These are phyloP conservation scores for Ustilago trichophora DNA, from an alignment of 1,284 basidiomycete species.

Conservation along the genomic window DNA sequence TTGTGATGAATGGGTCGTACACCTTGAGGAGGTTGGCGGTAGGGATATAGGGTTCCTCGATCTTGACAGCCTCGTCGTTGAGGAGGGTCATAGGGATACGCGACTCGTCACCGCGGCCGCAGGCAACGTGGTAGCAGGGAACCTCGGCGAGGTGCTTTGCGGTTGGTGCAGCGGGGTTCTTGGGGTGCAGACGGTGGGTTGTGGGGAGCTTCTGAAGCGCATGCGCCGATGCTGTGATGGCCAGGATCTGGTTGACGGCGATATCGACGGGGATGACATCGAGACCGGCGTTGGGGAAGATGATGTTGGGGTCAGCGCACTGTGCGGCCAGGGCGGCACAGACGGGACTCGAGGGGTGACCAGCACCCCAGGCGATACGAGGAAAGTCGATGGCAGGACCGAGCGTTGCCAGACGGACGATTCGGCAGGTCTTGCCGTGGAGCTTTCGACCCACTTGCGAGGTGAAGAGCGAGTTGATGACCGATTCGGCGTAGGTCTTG, in stretches of 20 bases:
- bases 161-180: slow-evolving; percentile 31
- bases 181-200: slow-evolving; percentile 38
- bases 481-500: slow-evolving; percentile 48
- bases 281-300: slow-evolving; percentile 39
- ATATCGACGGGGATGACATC: slow-evolving; percentile 47
- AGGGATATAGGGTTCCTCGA: slow-evolving; percentile 42
- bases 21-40: slow-evolving; percentile 39
- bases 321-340: slow-evolving; percentile 42
- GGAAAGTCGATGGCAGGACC: slow-evolving; percentile 46
- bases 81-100: slow-evolving; percentile 38
- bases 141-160: slow-evolving; percentile 40
- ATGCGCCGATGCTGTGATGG: slow-evolving; percentile 41
- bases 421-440: slow-evolving; percentile 46
- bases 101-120: slow-evolving; percentile 24
- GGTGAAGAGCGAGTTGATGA: slow-evolving; percentile 44
- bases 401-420: slow-evolving; percentile 41
- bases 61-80: slow-evolving; percentile 27
- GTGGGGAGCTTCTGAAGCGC: slow-evolving; percentile 35
- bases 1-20: slow-evolving; percentile 38
- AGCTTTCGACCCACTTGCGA: slow-evolving; percentile 39
- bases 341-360: slow-evolving; percentile 46
- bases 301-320: slow-evolving; percentile 12
- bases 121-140: slow-evolving; percentile 46
- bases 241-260: slow-evolving; percentile 45
- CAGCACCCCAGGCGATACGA: slow-evolving; percentile 40